A percentile compares a stretch with the other conserved stretches of the same genome.
Conservation (phyloP, 306 rosid species). For the Lablab purpureus region DNA sequence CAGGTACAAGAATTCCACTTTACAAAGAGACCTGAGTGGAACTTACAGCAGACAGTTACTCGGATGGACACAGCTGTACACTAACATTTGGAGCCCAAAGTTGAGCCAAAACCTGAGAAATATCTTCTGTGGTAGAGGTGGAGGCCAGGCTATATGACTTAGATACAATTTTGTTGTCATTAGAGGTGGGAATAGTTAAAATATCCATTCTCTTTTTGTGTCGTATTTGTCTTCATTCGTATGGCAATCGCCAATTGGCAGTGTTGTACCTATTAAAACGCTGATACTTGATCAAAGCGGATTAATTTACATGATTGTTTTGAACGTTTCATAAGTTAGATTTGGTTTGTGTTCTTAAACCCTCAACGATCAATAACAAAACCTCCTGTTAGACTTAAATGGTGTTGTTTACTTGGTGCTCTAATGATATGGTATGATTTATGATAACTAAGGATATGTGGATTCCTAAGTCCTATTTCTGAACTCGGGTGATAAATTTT, state of each 20-base stretch:
- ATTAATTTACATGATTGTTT: conserved; percentile 3
- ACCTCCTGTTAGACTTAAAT: not conserved
- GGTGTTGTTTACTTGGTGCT: conserved; percentile 7
- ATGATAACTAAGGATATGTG: not conserved
- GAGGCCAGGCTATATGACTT: conserved; percentile 12
- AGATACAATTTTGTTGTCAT: conserved; percentile 46
- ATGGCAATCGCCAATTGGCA: conserved; percentile 42
- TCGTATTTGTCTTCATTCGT: conserved; percentile 52
- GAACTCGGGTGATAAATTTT: not conserved
- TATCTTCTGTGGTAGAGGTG: not conserved
- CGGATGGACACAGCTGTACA: conserved; percentile 21
- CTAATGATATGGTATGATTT: not conserved
- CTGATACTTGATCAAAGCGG: conserved; percentile 32
- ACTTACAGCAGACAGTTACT: conserved; percentile 36
- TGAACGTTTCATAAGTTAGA: conserved; percentile 3
- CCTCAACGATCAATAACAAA: not conserved
- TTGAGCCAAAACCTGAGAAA: conserved; percentile 26
- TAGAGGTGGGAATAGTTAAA: conserved; percentile 34
- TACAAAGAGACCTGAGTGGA: conserved; percentile 50
- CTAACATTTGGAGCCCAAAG: conserved; percentile 39
- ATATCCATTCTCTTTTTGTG: conserved; percentile 2
- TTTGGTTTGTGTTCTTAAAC: not conserved
- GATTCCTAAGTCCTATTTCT: not conserved
- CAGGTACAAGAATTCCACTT: conserved; percentile 84
- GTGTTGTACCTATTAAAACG: conserved; percentile 43